These are phyloP conservation scores for Ceratocystis cacaofunesta DNA, from an alignment of 2,329 filamentous ascomycete genomes.

Conservation along the genomic window DNA sequence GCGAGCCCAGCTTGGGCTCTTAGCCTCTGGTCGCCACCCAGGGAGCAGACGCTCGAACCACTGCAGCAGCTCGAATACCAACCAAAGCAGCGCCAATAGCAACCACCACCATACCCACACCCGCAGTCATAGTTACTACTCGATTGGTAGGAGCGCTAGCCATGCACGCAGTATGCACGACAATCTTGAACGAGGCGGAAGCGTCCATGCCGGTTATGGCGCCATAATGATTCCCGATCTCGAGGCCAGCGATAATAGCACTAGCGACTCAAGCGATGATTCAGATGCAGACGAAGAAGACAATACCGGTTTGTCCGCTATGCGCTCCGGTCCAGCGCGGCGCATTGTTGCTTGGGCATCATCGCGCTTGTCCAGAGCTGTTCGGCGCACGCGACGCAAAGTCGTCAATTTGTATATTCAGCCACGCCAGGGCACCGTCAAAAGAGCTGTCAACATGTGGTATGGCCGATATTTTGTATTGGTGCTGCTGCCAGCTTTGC, in stretches of 20 bases:
- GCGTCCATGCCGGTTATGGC: constrained; percentile 43
- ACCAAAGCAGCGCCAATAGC: constrained; percentile 19
- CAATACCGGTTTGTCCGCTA: not conserved
- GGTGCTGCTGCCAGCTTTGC: constrained; percentile 43
- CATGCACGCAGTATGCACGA: constrained; percentile 19
- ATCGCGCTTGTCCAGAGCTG: constrained; percentile 21
- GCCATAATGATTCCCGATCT: constrained; percentile 33
- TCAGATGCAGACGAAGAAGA: constrained; percentile 17
- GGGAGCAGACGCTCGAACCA: constrained; percentile 4
- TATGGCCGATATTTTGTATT: constrained; percentile 47
- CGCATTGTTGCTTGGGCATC: constrained; percentile 10
- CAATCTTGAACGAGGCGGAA: constrained; percentile 26
- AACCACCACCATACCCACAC: not conserved
- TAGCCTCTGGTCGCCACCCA: constrained; percentile 13
- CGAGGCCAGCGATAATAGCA: constrained; percentile 23
- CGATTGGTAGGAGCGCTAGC: constrained; percentile 28
- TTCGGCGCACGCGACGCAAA: constrained; percentile 21
- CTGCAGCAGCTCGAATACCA: not conserved
- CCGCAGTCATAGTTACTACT: constrained; percentile 22
- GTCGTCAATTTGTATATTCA: constrained; percentile 44
- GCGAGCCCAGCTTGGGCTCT: constrained; percentile 14
- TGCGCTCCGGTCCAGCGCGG: not conserved
- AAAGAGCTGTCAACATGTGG: constrained; percentile 44
- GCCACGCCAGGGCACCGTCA: constrained; percentile 44
- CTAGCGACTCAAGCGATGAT: constrained; percentile 21